These are phyloP conservation scores for Diaporthe velutina DNA, from an alignment of 2,329 filamentous ascomycete genomes.

Conservation along the genomic window DNA sequence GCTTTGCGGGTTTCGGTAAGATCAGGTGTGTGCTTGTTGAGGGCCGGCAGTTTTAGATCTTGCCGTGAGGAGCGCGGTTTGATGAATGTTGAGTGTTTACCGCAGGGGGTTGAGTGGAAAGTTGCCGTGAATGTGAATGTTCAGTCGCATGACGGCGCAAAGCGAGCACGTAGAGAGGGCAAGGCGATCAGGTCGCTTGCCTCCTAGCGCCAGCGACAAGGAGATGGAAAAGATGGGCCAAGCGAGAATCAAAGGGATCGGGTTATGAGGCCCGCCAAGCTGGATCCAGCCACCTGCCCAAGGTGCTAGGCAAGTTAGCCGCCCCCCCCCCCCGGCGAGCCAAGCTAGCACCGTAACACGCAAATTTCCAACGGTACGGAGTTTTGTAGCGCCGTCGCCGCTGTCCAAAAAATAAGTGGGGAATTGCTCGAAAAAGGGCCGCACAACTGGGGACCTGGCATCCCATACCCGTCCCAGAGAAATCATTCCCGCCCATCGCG, in stretches of 20 bases:
- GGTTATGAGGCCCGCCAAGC: conserved; percentile 8
- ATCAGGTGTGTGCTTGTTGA: background rate
- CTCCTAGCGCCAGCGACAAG: background rate
- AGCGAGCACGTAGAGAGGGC: background rate
- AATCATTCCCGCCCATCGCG: conserved; percentile 37
- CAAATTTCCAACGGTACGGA: conserved; percentile 1
- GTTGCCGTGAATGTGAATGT: background rate
- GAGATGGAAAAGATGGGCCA: background rate
- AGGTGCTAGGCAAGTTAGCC: background rate
- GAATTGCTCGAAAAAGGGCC: conserved; percentile 32
- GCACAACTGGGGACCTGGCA: conserved; percentile 38
- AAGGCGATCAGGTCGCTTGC: background rate
- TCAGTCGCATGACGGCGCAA: background rate
- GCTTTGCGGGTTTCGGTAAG: conserved; percentile 35
- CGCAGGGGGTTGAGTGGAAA: background rate
- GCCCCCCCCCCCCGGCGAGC: background rate
- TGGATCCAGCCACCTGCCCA: background rate
- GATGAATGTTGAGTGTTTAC: too few species aligned
- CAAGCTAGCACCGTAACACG: too few species aligned
- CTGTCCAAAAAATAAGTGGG: conserved; percentile 13
- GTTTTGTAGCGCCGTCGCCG: conserved; percentile 32
- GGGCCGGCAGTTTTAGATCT: background rate
- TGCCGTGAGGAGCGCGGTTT: background rate
- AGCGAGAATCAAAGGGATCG: background rate
- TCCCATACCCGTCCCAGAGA: conserved; percentile 30